These are phyloP conservation scores for Fusarium ambrosium DNA, from an alignment of 2,329 filamentous ascomycete genomes.

Conservation along the genomic window DNA sequence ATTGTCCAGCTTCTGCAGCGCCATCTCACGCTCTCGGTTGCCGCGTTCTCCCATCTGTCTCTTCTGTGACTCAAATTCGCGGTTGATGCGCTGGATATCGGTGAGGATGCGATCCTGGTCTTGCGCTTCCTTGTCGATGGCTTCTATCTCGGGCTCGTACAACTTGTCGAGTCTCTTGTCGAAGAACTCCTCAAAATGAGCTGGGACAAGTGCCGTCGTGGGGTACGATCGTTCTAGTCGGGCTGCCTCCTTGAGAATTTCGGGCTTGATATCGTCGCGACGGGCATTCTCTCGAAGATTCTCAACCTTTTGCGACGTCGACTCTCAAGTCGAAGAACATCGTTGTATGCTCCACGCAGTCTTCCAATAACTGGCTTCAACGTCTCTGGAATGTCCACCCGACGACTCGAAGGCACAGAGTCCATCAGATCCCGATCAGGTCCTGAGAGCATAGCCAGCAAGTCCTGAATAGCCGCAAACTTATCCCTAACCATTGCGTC, in stretches of 20 bases:
- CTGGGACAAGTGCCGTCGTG: constrained; percentile 85
- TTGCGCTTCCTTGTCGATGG: constrained; percentile 76
- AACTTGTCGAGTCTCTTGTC: constrained; percentile 80
- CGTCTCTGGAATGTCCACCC: constrained; percentile 82
- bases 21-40: constrained; percentile 82
- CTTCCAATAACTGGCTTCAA: constrained; percentile 84
- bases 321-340: constrained; percentile 86
- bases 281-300: constrained; percentile 82
- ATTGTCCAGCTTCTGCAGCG: constrained; percentile 88
- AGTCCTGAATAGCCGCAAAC: constrained; percentile 79
- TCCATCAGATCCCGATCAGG: constrained; percentile 86
- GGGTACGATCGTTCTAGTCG: constrained; percentile 89
- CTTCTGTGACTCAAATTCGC: constrained; percentile 80
- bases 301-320: constrained; percentile 85
- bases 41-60: constrained; percentile 73
- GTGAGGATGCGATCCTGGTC: constrained; percentile 81
- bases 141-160: constrained; percentile 83
- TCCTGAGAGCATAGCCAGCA: constrained; percentile 82
- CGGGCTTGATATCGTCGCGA: constrained; percentile 88
- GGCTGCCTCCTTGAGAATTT: constrained; percentile 85
- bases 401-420: constrained; percentile 88
- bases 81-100: constrained; percentile 81
- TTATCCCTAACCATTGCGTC: constrained; percentile 79
- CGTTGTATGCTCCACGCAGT: constrained; percentile 85
- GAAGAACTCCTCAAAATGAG: constrained; percentile 93